Base-by-base conservation (phyloP, 1,284 basidiomycete species). In the Irpex sp. region DNA sequence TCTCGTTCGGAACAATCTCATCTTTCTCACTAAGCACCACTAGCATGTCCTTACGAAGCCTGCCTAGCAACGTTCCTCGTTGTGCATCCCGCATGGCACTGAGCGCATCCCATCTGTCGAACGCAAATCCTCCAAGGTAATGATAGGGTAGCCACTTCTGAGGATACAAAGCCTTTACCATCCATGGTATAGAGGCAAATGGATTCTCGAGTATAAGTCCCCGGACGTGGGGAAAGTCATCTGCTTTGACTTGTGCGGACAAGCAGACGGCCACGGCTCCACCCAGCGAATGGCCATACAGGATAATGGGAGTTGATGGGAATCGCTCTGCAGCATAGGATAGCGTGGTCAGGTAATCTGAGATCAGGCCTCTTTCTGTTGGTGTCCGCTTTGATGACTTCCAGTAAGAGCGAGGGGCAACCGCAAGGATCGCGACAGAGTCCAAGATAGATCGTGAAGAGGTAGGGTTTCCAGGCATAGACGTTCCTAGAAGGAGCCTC, bases 211-310 rank as follows among this genome's bases (percentile, higher is more conserved):
- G 69, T 3, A 83, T 70, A 6, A 82, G 64, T 1, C 78, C 81
- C 19, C 63, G 61, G 8, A 80, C 68, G 37, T 64, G 61, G 42
- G 63, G 57, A 58, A 64, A 69, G 4, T 65, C 63, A 3, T 56
- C 23, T 6, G 39, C 53, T 23, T 64, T 52, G 1, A 69, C 57
- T 12, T 53, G 57, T 4, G 66, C 64, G 19, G 71, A 72, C 8
- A 82, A 71, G 42, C 80, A 78, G 0, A 79, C 66, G 0, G 80
- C 75, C 16, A 77, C 72, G 1, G 80, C 73, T 0, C 77, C 82
- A 5, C 82, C 82, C 2, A 84, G 73, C 0, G 80, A 82, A 67
- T 83, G 82, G 0, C 82, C 81, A 63, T 82, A 82, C 2, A 82
- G 63, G 5, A 81, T 67, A 58, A 82, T 68, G 2, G 60, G 64